Evolutionary conservation across 768 basidiomycete species (phyloP).

Genomic region (Tulasnella sp.): DNA sequence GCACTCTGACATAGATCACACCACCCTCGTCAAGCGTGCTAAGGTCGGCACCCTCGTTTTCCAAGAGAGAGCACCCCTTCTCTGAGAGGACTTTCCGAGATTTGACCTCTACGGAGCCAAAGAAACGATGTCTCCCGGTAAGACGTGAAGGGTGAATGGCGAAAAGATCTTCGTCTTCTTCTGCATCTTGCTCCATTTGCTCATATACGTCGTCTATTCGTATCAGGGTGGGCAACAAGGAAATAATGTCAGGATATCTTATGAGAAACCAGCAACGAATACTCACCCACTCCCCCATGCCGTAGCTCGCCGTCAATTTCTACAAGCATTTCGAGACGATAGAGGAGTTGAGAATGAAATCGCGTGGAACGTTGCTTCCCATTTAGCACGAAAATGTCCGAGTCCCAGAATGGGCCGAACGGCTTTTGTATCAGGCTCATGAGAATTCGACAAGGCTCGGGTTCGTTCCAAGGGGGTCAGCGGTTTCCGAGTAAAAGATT

Average conservation of each 20-base stretch:
- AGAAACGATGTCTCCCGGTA: background rate
- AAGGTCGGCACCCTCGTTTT: background rate
- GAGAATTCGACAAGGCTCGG: too few species aligned
- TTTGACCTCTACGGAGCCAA: background rate
- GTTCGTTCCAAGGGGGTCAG: background rate
- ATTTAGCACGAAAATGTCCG: background rate
- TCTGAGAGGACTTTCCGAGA: background rate
- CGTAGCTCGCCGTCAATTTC: background rate
- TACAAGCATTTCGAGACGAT: background rate
- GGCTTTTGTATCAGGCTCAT: background rate
- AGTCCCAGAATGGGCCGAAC: background rate
- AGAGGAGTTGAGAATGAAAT: background rate
- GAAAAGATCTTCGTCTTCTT: background rate
- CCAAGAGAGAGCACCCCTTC: background rate
- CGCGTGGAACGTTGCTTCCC: background rate
- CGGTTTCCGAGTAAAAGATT: too few species aligned
- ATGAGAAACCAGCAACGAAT: background rate
- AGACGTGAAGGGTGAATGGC: background rate
- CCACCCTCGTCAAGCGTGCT: background rate
- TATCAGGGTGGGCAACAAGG: background rate
- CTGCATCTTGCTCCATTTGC: background rate
- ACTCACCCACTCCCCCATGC: background rate
- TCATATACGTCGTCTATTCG: background rate
- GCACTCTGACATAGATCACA: background rate
- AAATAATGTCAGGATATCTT: background rate